Evolutionary conservation across 148 eudicot species (phyloP).

Genomic region (Arbutus unedo): DNA sequence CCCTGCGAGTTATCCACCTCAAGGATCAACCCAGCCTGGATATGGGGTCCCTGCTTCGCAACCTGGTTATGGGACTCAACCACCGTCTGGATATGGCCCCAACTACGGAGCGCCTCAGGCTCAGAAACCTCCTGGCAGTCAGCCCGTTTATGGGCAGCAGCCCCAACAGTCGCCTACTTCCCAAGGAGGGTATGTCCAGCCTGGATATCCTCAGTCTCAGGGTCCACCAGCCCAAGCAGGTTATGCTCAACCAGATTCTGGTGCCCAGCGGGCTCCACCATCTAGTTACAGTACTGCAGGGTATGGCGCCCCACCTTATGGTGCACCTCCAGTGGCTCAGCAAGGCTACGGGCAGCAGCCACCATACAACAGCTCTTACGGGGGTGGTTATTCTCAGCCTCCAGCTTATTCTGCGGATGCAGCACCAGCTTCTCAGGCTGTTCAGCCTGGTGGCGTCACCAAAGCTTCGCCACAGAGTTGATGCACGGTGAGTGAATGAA

Average conservation of each 20-base stretch:
- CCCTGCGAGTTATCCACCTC: constrained; percentile 51
- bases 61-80: constrained; percentile 59
- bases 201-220: constrained; percentile 58
- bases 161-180: constrained; percentile 75
- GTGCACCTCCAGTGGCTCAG: constrained; percentile 48
- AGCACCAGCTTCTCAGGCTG: constrained; percentile 50
- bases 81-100: constrained; percentile 53
- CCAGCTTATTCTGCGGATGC: constrained; percentile 57
- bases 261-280: constrained; percentile 29
- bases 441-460: constrained; percentile 52
- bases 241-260: constrained; percentile 36
- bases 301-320: constrained; percentile 57
- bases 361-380: constrained; percentile 52
- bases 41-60: constrained; percentile 67
- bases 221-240: constrained; percentile 40
- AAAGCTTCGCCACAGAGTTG: constrained; percentile 57
- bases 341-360: constrained; percentile 74
- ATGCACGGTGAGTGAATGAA: constrained; percentile 4
- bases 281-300: constrained; percentile 41
- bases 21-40: constrained; percentile 48
- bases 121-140: constrained; percentile 60
- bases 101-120: constrained; percentile 63
- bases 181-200: constrained; percentile 58
- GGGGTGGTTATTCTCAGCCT: constrained; percentile 67
- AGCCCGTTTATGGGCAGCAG: constrained; percentile 57